A percentile compares a stretch with the other conserved stretches of the same genome.
phyloP scores from a whole-genome alignment of 1,139 yeast species.

The Taphrina populina region DNA sequence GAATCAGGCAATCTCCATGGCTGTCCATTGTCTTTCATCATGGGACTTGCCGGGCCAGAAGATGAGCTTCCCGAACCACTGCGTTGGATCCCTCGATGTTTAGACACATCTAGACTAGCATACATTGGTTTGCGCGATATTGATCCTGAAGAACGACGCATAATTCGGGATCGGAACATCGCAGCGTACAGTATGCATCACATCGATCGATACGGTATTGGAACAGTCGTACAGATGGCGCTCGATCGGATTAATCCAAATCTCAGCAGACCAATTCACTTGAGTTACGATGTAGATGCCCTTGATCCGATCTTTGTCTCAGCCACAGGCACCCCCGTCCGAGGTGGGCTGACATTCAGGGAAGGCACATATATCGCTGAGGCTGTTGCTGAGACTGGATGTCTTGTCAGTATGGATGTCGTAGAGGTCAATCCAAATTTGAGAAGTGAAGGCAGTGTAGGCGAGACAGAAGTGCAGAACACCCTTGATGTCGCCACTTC shows the following conservation, averaged over 20 bases:
- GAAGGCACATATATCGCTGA: conserved; percentile 93
- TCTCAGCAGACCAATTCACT: conserved; percentile 73
- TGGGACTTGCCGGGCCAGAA: conserved; percentile 54
- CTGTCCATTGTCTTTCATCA: conserved; percentile 86
- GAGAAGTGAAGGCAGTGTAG: conserved; percentile 52
- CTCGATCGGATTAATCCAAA: conserved; percentile 73
- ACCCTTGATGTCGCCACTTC: conserved; percentile 54
- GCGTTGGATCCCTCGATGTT: conserved; percentile 72
- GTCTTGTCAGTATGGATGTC: conserved; percentile 79
- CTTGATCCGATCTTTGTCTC: conserved; percentile 93
- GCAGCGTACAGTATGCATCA: conserved; percentile 95
- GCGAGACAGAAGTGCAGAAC: conserved; percentile 72
- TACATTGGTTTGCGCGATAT: conserved; percentile 95
- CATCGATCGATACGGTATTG: conserved; percentile 90
- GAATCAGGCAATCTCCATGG: conserved; percentile 93
- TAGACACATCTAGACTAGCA: conserved; percentile 71
- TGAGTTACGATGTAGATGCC: conserved; percentile 95
- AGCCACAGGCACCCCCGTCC: conserved; percentile 96
- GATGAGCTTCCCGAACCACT: conserved; percentile 58
- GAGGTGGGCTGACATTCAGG: conserved; percentile 91
- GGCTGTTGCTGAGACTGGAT: conserved; percentile 84
- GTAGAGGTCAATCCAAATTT: conserved; percentile 92
- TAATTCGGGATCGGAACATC: conserved; percentile 67
- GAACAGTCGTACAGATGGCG: conserved; percentile 89
- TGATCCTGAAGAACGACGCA: conserved; percentile 77